Evolutionary conservation across 139 green algal genomes (phyloP).

Genomic region (Medakamo hakoo): DNA sequence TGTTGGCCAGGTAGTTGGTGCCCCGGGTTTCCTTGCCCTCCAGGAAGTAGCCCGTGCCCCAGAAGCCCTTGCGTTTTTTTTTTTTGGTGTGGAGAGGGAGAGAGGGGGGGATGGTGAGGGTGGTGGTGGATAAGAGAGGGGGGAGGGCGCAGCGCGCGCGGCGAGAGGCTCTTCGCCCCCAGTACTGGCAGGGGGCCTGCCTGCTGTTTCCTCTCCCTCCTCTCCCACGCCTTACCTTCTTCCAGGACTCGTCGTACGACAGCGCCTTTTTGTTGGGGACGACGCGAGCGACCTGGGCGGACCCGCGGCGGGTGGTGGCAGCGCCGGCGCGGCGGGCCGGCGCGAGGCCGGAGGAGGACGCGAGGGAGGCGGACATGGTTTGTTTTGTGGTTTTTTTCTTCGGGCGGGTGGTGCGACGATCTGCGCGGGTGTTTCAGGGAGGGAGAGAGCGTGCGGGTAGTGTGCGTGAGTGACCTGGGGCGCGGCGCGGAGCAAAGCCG

Average conservation of each 20-base stretch:
- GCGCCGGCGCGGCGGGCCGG: neutral
- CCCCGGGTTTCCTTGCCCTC: slow-evolving; percentile 17
- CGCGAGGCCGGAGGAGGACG: slow-evolving; percentile 1
- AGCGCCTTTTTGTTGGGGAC: slow-evolving; percentile 11
- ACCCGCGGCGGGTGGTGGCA: neutral
- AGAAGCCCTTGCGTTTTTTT: too few species aligned
- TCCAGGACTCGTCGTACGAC: slow-evolving; percentile 17
- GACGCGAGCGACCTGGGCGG: neutral
- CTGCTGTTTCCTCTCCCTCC: neutral
- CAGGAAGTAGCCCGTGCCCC: slow-evolving; percentile 19
- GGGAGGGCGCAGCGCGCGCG: neutral
- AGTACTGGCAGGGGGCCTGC: neutral
- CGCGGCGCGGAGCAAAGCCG: neutral
- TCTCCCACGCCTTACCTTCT: slow-evolving; percentile 6
- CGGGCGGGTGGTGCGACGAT: too few species aligned
- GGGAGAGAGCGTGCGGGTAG: too few species aligned
- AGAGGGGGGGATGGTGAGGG: neutral
- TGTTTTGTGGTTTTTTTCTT: neutral
- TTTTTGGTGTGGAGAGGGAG: neutral
- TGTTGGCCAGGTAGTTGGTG: slow-evolving; percentile 23
- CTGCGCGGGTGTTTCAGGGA: too few species aligned
- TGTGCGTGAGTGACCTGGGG: neutral
- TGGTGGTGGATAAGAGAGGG: neutral
- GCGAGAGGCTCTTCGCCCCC: neutral
- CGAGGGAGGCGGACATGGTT: slow-evolving; percentile 3